Evolutionary conservation across 2,329 filamentous ascomycete genomes (phyloP), one percentile per base, ranked within the genome.

Genomic region (Rhynchosporium agropyri): DNA sequence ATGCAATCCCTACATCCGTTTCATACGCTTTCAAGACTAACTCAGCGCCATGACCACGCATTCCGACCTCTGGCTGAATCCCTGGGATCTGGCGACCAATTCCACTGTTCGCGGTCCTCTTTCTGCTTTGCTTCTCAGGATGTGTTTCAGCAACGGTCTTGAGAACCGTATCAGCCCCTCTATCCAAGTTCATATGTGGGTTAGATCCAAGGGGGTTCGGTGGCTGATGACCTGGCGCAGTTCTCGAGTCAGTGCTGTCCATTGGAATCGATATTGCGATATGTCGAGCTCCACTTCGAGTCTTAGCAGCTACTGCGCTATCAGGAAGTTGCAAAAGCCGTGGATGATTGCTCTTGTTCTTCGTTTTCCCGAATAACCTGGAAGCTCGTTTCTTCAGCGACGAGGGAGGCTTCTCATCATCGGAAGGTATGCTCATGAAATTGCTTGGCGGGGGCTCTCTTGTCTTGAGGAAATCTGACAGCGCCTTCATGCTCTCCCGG

Each of bases 201-300:
- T 42, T 51, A 55, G 54, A 43, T 9, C 45, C 42, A 26, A 53
- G 56, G 26, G 49, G 49, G 42, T 46, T 49, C n/a, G 59, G 20
- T 42, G 59, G 33, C 29, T 42, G 7, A 28, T 40, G 15, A 20
- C 15, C 31, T 15, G 31, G 8, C n/a, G 5, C 70, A 66, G 2
- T 58, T 54, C 45, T 56, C n/a, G 81, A 74, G 28, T 82, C 78
- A 4, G 78, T 79, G 62, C 83, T 75, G 66, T 84, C 79, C 12
- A 81, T 63, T 1, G 84, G 84, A 50, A 87, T 85, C 0, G 84
- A 85, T 58, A 87, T 87, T 63, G 84, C 83, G 66, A 87, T 86
- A 68, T 87, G 81, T 4, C 82, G 78, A 69, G 84, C 77, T 1
- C 84, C 84, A 2, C 76, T 79, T 6, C 73, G 81, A 0, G 83